Evolutionary conservation across 148 eudicot species (phyloP).

Genomic region (Silene uniflora): DNA sequence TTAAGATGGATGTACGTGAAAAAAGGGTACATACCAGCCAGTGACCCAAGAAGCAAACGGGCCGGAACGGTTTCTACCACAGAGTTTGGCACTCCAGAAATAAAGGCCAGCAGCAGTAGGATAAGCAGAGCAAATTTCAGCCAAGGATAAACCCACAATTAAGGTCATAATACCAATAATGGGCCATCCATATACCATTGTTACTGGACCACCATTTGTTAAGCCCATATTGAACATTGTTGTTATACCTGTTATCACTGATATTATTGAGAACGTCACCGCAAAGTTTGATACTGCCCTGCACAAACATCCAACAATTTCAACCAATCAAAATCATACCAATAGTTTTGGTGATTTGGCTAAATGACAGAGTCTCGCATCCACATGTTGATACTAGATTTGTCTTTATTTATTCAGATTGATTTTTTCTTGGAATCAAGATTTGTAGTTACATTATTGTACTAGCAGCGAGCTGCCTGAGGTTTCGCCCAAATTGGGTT

Average conservation of each 20-base stretch:
- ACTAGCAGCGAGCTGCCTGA: too few relatives aligned
- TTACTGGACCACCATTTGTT: constrained; percentile 59
- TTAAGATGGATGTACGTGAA: too few relatives aligned
- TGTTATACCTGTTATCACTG: constrained; percentile 61
- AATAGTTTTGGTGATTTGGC: neutral
- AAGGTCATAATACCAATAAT: constrained; percentile 50
- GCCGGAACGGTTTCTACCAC: constrained; percentile 38
- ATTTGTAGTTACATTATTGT: too few relatives aligned
- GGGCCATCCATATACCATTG: constrained; percentile 73
- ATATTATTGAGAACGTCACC: constrained; percentile 60
- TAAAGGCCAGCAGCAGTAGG: constrained; percentile 78
- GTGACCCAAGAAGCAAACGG: constrained; percentile 78
- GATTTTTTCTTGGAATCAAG: too few relatives aligned
- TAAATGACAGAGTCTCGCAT: too few relatives aligned
- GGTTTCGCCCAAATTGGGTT: too few relatives aligned
- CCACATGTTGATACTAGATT: neutral
- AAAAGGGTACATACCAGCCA: constrained; percentile 51
- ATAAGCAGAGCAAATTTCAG: constrained; percentile 77
- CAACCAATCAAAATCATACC: neutral
- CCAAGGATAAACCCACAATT: constrained; percentile 63
- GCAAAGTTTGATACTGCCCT: constrained; percentile 64
- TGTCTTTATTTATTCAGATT: too few relatives aligned
- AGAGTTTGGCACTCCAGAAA: constrained; percentile 71
- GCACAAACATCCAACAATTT: neutral
- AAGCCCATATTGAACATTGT: constrained; percentile 55